Evolutionary conservation across 225 moss, liverwort and hornwort genomes (phyloP), one percentile per base, ranked within the genome.

Genomic region (Thuidium tamariscinum): DNA sequence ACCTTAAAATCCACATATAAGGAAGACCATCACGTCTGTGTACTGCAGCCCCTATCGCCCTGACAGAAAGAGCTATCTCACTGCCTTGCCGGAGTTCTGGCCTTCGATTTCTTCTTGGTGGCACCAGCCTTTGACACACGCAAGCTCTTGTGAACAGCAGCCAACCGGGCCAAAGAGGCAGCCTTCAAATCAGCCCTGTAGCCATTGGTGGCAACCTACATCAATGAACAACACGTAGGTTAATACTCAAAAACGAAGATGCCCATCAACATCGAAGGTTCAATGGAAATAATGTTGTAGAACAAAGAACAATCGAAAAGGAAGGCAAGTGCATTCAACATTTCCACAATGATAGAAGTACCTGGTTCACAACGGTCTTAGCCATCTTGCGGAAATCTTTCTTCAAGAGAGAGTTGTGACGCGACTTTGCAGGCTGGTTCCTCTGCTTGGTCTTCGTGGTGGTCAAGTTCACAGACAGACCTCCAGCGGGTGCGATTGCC

Each of bases 361-460:
- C 97, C 96, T 96, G 98, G 83, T 98, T 98, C 37, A 89, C 89
- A 22, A 98, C 94, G 39, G 92, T 91, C 77, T 87, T 91, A 1
- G 93, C 94, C 96, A 96, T 96, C 95, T 96, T 96, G 82, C 96
- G 93, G 92, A 98, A 95, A 82, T 96, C 94, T 87, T 96, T 96
- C 91, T 94, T 98, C 91, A 98, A 77, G 73, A 90, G 93, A 72
- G 98, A 96, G 81, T 60, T 92, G 87, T 98, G 93, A 30, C 94
- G 89, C 39, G 89, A 69, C 70, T 88, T 90, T 2, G 85, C 86
- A 51, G 95, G 96, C 66, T 94, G 92, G 86, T 91, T 90, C 51
- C 81, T 81, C 95, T 85, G 94, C 95, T 94, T 95, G 44, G 95
- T 94, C 94, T 98, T 98, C 7, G 96, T 93, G 65, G 98, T 96